Evolutionary conservation across 352 stramenopile genomes (phyloP), one percentile per base, ranked within the genome.

Genomic region (Vaucheria bursata): DNA sequence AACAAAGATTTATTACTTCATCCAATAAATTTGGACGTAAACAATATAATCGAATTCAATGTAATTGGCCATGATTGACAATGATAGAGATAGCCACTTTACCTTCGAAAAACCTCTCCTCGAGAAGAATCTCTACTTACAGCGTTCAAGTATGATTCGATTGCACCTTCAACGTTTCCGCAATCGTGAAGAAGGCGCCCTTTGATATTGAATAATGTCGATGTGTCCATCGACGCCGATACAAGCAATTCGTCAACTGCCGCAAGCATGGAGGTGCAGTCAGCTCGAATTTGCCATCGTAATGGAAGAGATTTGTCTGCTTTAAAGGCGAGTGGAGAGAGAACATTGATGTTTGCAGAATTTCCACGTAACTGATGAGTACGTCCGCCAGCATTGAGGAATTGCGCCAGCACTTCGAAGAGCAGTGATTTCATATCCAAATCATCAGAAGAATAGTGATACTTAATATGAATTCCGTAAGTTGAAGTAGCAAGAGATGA

Each of bases 141-240:
- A 12, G 77, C 77, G 50, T 67, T 80, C 71, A 82, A 45, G 64
- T 82, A 82, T n/a, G 77, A 70, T 33, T 80, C 59, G 29, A 81
- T 59, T 33, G 77, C 77, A 1, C 71, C 77, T 12, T 65, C 33
- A 8, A 82, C 32, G 64, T 79, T 36, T 49, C 77, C 77, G 36
- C 8, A 37, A 37, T 82, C 77, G 73, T 82, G 77, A n/a, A 82
- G 77, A 35, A 82, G 64, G 5, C 77, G 49, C 50, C 35, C 77
- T 53, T 38, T 53, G 2, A 82, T 59, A 45, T 82, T 82, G 29
- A 73, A 33, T 29, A 80, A 34, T 0, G 66, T 50, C 1, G 76
- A 53, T 39, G 40, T 72, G 29, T 45, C 31, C 37, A 70, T 64
- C 74, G 50, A 38, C 1, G 32, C 74, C 4, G 25, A 53, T 52